Conservation (phyloP, 257 asterid species). For the Solanum phureja region DNA sequence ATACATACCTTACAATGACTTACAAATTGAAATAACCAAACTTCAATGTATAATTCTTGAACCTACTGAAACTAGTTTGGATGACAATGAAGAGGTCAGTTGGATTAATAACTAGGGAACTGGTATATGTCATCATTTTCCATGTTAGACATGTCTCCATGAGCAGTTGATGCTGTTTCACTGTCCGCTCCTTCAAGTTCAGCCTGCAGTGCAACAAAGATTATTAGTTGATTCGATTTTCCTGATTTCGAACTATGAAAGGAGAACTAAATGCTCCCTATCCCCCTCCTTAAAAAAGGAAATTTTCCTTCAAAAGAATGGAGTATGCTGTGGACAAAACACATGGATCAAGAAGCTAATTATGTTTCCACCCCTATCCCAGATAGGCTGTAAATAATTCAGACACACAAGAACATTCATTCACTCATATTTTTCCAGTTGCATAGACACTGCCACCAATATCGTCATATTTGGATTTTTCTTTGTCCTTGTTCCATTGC, state of each 20-base stretch:
- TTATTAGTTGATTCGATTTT: background rate
- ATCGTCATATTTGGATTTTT: background rate
- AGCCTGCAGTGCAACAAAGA: conserved; percentile 37
- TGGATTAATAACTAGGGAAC: conserved; percentile 7
- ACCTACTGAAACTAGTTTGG: background rate
- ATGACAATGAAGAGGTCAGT: background rate
- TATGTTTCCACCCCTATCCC: background rate
- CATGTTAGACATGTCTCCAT: conserved; percentile 8
- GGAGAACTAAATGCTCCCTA: background rate
- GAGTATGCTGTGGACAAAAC: background rate
- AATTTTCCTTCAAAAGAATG: background rate
- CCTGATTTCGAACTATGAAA: background rate
- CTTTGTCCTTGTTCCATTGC: background rate
- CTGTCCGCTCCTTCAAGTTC: conserved; percentile 33
- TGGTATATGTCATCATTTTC: conserved; percentile 34
- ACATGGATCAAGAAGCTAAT: background rate
- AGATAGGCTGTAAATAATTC: background rate
- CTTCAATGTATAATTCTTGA: background rate
- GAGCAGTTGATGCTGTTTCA: conserved; percentile 21
- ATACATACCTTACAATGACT: background rate
- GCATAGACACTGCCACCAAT: background rate
- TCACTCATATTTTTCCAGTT: background rate
- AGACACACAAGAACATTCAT: background rate
- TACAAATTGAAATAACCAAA: background rate
- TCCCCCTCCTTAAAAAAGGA: background rate